phyloP scores from a whole-genome alignment of 2,329 filamentous ascomycete species.

The Penicillium sp. region DNA sequence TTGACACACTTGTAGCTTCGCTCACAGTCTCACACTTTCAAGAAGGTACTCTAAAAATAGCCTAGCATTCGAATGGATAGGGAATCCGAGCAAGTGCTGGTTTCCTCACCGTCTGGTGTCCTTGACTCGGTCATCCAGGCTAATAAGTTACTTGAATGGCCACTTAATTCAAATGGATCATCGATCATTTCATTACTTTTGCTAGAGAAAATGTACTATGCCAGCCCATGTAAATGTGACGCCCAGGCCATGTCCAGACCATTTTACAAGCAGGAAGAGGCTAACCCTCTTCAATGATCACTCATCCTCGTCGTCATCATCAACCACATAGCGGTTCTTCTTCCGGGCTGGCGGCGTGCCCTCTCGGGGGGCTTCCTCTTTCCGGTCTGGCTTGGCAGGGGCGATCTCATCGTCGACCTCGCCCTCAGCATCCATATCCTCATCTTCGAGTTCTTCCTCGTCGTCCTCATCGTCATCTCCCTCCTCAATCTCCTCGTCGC shows the following conservation, averaged over 20 bases:
- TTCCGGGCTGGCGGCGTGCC: constrained; percentile 44
- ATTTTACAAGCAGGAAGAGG: constrained; percentile 2
- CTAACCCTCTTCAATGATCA: constrained; percentile 18
- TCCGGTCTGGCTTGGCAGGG: constrained; percentile 31
- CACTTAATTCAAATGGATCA: constrained; percentile 5
- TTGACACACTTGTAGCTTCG: too few species aligned
- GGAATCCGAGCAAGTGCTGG: too few species aligned
- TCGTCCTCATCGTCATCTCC: constrained; percentile 49
- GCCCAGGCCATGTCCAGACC: constrained; percentile 18
- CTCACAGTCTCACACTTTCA: too few species aligned
- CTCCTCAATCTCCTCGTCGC: constrained; percentile 52
- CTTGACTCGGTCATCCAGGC: background rate
- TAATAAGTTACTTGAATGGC: background rate
- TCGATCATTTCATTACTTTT: constrained; percentile 26
- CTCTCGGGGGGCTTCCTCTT: constrained; percentile 24
- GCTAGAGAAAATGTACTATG: constrained; percentile 10
- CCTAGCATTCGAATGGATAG: too few species aligned
- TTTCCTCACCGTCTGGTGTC: too few species aligned
- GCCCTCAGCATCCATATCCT: constrained; percentile 49
- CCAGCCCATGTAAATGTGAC: constrained; percentile 19
- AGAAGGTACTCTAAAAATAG: too few species aligned
- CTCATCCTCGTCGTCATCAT: constrained; percentile 51
- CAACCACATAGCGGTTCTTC: constrained; percentile 51
- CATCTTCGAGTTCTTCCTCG: constrained; percentile 45
- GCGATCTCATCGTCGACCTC: constrained; percentile 40